These are phyloP conservation scores for Rhynchosporium graminicola DNA, from an alignment of 2,329 filamentous ascomycete species.

Conservation along the genomic window DNA sequence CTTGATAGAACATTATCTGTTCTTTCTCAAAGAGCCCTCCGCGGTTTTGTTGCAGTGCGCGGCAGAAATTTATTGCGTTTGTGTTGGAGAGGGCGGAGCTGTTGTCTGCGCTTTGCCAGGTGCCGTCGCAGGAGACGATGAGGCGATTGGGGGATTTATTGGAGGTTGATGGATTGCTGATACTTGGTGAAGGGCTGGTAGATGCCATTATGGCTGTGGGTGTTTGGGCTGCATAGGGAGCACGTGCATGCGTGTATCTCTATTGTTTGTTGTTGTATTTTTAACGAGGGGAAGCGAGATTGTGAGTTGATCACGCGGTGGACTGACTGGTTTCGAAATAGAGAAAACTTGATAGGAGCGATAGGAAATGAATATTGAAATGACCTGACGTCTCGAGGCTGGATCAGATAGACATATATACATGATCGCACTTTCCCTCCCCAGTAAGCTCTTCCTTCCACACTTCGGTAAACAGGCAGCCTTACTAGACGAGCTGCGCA, in stretches of 20 bases:
- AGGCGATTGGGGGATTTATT: slow-evolving; percentile 8
- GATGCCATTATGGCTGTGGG: neutral
- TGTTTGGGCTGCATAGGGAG: neutral
- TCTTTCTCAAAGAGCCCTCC: slow-evolving; percentile 16
- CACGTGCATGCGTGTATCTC: too few species aligned
- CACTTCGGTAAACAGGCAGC: too few species aligned
- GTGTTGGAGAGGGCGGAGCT: slow-evolving; percentile 7
- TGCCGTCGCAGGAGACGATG: slow-evolving; percentile 24
- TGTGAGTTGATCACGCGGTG: too few species aligned
- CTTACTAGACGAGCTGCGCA: too few species aligned
- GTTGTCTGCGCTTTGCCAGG: slow-evolving; percentile 21
- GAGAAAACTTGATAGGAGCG: too few species aligned
- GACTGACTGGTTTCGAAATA: too few species aligned
- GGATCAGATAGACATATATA: too few species aligned
- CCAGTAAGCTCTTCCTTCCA: too few species aligned
- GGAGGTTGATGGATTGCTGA: neutral
- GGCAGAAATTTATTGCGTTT: slow-evolving; percentile 20
- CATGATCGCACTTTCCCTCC: too few species aligned
- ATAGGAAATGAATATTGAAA: too few species aligned
- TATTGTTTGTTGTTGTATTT: neutral
- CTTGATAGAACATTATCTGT: slow-evolving; percentile 20
- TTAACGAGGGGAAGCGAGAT: neutral
- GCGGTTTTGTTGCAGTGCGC: slow-evolving; percentile 11
- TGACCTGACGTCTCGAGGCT: too few species aligned
- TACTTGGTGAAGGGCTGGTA: neutral